Evolutionary conservation across 2,329 filamentous ascomycete genomes (phyloP).

Genomic region (Hortaea werneckii): DNA sequence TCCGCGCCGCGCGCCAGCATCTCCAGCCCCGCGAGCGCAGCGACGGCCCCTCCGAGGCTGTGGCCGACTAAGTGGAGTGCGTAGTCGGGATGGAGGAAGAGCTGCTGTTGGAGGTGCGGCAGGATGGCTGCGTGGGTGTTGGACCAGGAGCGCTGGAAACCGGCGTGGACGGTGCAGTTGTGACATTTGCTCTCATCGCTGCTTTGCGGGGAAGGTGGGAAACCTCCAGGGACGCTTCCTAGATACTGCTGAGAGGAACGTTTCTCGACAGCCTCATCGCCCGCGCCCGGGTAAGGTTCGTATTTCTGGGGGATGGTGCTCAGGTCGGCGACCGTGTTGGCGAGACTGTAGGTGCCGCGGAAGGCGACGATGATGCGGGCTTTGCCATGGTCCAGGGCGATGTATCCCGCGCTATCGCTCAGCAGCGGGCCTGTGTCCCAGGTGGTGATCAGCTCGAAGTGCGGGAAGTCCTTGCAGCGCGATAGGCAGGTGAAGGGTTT

Average conservation of each 20-base stretch:
- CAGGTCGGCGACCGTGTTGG: constrained; percentile 83
- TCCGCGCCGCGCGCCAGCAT: constrained; percentile 66
- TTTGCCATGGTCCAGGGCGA: constrained; percentile 68
- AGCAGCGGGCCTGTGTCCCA: constrained; percentile 86
- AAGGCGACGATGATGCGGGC: constrained; percentile 76
- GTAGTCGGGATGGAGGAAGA: constrained; percentile 56
- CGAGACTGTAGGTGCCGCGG: constrained; percentile 85
- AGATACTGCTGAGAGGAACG: constrained; percentile 4
- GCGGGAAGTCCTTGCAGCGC: constrained; percentile 73
- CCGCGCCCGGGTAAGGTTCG: constrained; percentile 62
- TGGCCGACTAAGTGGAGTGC: constrained; percentile 75
- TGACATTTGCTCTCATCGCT: constrained; percentile 48
- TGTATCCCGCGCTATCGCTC: constrained; percentile 86
- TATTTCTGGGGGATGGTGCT: constrained; percentile 85
- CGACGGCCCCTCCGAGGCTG: constrained; percentile 84
- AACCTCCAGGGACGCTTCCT: constrained; percentile 47
- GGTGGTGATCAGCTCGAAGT: constrained; percentile 66
- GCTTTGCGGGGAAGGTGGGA: constrained; percentile 1
- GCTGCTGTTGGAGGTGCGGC: constrained; percentile 51
- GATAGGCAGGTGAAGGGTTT: constrained; percentile 78
- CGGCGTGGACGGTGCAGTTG: constrained; percentile 87
- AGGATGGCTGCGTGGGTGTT: constrained; percentile 62
- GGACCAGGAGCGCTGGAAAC: constrained; percentile 78
- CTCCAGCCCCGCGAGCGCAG: constrained; percentile 76
- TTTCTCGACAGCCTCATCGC: constrained; percentile 8